phyloP scores from a whole-genome alignment of 768 basidiomycete genomes.

The Boletus fagicola region DNA sequence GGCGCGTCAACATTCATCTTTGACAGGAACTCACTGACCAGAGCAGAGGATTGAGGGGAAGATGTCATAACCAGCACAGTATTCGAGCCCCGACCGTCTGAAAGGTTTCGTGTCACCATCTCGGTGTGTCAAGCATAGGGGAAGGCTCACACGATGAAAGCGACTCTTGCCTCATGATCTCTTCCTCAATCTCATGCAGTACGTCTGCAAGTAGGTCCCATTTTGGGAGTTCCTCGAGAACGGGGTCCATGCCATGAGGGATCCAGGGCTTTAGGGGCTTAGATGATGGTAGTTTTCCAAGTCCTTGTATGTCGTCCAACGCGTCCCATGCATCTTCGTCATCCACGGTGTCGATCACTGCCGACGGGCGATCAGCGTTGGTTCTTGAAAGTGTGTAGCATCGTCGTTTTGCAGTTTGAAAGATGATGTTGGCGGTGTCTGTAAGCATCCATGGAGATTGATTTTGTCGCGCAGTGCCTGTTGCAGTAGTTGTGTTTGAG shows the following conservation, averaged over 20 bases:
- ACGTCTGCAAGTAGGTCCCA: conserved; percentile 87
- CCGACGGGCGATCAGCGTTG: conserved; percentile 20
- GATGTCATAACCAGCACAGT: conserved; percentile 86
- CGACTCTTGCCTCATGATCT: conserved; percentile 64
- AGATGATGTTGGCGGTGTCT: conserved; percentile 85
- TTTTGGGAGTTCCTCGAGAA: conserved; percentile 93
- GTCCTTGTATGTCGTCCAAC: conserved; percentile 52
- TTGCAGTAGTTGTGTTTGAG: conserved; percentile 48
- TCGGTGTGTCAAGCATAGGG: neutral
- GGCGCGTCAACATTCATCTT: conserved; percentile 54
- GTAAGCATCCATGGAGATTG: conserved; percentile 90
- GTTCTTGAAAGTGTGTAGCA: conserved; percentile 60
- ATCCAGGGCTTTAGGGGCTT: conserved; percentile 47
- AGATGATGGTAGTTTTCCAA: neutral
- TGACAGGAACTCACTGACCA: conserved; percentile 79
- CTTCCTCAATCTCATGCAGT: conserved; percentile 86
- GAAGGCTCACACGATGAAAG: conserved; percentile 21
- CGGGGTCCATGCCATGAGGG: conserved; percentile 75
- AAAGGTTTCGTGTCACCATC: neutral
- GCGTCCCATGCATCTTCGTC: conserved; percentile 78
- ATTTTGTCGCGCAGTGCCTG: conserved; percentile 59
- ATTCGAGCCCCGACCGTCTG: conserved; percentile 56
- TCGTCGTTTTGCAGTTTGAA: conserved; percentile 74
- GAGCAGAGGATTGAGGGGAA: conserved; percentile 68
- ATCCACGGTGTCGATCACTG: conserved; percentile 45